phyloP scores from a whole-genome alignment of 2,329 filamentous ascomycete species.

The Berkeleyomyces basicola region DNA sequence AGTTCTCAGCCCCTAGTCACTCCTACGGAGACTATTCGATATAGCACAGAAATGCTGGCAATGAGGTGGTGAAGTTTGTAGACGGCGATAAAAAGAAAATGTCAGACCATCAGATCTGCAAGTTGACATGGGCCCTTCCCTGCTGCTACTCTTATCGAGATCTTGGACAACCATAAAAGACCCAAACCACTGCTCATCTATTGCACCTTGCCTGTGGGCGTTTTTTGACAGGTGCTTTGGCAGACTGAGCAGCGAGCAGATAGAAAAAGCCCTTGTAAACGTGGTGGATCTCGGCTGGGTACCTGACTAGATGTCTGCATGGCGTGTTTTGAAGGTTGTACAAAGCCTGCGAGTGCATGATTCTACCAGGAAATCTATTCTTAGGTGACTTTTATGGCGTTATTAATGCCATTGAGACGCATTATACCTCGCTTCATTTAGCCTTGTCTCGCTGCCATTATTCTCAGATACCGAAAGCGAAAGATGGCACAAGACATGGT shows the following conservation, averaged over 20 bases:
- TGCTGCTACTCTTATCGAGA: too few relatives aligned
- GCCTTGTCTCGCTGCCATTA: slow-evolving; percentile 8
- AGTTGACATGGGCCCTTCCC: too few relatives aligned
- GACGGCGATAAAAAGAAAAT: too few relatives aligned
- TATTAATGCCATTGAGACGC: neutral
- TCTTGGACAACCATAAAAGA: too few relatives aligned
- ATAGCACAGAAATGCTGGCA: too few relatives aligned
- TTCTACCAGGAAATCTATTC: neutral
- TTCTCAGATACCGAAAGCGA: neutral
- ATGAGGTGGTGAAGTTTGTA: too few relatives aligned
- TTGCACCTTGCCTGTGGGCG: too few relatives aligned
- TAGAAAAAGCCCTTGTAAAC: neutral
- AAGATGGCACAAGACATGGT: neutral
- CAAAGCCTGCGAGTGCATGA: neutral
- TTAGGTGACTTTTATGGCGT: neutral
- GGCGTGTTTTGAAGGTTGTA: neutral
- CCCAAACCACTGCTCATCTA: too few relatives aligned
- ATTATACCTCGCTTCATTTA: neutral
- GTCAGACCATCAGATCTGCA: too few relatives aligned
- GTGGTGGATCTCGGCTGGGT: neutral
- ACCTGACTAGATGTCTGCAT: neutral
- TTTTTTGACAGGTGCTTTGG: neutral
- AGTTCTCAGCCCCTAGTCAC: too few relatives aligned
- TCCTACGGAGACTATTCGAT: too few relatives aligned
- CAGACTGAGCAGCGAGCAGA: neutral